phyloP scores from a whole-genome alignment of 1,139 yeast species.

The Suhomyces bribrorum region DNA sequence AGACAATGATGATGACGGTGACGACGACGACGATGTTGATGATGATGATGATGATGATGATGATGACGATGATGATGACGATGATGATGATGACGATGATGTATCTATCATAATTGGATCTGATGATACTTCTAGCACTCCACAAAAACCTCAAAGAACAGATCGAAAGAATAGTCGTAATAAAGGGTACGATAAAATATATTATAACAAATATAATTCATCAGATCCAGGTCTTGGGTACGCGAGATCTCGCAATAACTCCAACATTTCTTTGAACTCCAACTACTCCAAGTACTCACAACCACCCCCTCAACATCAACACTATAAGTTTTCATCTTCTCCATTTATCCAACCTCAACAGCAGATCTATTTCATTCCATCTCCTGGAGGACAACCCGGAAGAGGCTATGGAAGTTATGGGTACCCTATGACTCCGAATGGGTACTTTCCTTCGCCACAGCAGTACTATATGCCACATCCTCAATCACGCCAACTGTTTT shows the following conservation, averaged over 20 bases:
- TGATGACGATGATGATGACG: slow-evolving; percentile 31
- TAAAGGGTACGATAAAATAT: slow-evolving; percentile 10
- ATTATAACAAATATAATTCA: slow-evolving; percentile 10
- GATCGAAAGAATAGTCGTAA: slow-evolving; percentile 5
- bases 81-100: slow-evolving; percentile 44
- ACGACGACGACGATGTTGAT: slow-evolving; percentile 12
- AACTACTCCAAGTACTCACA: slow-evolving; percentile 18
- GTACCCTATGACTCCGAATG: slow-evolving; percentile 12
- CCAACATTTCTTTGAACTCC: slow-evolving; percentile 28
- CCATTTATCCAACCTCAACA: slow-evolving; percentile 25
- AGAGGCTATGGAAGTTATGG: slow-evolving; percentile 9
- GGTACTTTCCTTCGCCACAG: slow-evolving; percentile 15
- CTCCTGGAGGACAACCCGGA: slow-evolving; percentile 11
- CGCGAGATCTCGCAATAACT: slow-evolving; percentile 23
- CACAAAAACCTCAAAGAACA: slow-evolving; percentile 14
- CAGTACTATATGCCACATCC: slow-evolving; percentile 12
- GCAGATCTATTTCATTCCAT: slow-evolving; percentile 12
- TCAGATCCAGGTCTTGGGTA: slow-evolving; percentile 14
- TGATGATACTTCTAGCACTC: slow-evolving; percentile 34
- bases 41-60: slow-evolving; percentile 20
- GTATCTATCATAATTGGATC: slow-evolving; percentile 46
- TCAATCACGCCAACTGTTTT: slow-evolving; percentile 7
- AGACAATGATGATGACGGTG: slow-evolving; percentile 8
- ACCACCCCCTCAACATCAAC: slow-evolving; percentile 12
- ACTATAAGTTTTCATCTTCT: slow-evolving; percentile 16